Evolutionary conservation across 139 green algal species (phyloP).

Genomic region (Dunaliella sp.): DNA sequence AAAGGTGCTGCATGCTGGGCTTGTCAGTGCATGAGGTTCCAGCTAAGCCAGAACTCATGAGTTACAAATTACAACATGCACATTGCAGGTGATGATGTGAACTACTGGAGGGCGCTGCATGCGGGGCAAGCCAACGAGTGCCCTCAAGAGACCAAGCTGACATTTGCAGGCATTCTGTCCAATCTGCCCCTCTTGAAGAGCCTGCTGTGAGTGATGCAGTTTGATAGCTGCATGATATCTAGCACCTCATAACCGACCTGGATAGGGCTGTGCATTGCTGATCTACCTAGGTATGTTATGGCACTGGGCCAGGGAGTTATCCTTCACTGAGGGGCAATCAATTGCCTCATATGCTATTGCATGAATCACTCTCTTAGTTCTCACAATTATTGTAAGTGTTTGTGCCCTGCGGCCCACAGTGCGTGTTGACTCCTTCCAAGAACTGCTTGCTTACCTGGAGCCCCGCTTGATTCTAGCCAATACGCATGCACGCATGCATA

Average conservation of each 20-base stretch:
- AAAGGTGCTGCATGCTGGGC: too few relatives aligned
- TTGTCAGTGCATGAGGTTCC: too few relatives aligned
- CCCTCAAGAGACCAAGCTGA: not conserved
- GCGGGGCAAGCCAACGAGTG: not conserved
- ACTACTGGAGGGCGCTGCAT: slow-evolving; percentile 23
- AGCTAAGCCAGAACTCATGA: too few relatives aligned
- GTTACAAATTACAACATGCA: not conserved
- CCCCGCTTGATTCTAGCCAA: not conserved
- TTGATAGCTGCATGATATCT: not conserved
- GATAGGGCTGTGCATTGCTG: not conserved
- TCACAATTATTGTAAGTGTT: not conserved
- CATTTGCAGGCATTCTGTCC: not conserved
- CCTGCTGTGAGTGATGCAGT: not conserved
- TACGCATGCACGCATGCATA: not conserved
- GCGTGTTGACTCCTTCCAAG: too few relatives aligned
- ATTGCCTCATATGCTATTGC: not conserved
- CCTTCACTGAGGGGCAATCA: too few relatives aligned
- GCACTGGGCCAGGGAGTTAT: too few relatives aligned
- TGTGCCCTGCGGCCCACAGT: too few relatives aligned
- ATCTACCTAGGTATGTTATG: too few relatives aligned
- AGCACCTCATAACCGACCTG: not conserved
- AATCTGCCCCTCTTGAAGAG: not conserved
- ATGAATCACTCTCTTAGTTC: not conserved
- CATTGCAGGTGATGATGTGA: slow-evolving; percentile 19
- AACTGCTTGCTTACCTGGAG: too few relatives aligned